Evolutionary conservation across 352 stramenopile species (phyloP), one percentile per base, ranked within the genome.

Genomic region (Phytophthora pluvialis): DNA sequence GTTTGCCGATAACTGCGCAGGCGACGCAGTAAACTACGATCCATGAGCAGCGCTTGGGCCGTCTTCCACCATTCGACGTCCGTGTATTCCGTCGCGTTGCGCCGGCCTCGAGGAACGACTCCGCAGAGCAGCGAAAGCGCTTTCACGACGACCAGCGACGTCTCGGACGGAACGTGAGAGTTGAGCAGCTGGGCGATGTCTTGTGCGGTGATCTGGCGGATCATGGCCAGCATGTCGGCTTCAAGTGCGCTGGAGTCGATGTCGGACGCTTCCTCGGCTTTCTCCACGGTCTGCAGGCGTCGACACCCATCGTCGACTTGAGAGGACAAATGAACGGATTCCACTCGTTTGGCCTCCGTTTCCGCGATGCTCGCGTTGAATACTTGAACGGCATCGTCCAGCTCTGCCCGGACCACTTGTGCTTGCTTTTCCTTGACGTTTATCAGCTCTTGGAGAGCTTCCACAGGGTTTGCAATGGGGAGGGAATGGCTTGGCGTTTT

Each of bases 1-100:
- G 84, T 78, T 16, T 88, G 73, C 0, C 76, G 69, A 52, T 90
- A 91, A 0, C 75, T 62, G 4, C 86, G 67, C 31, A 94, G 52
- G 6, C 78, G 74, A 35, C 83, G 79, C 15, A 94, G 45, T 8
- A 94, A 53, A 38, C 71, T 81, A 21, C 86, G 79, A 59, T 94
- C 84, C 84, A 94, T 94, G 13, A 94, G 69, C 57, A 94, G 45
- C 9, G 86, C 84, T 51, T 94, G 86, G 11, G 79, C 78, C 0
- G 83, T 85, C 48, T 91, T 90, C 86, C 83, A 93, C 86, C 86
- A 94, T 45, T 94, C 86, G 13, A 82, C 53, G 53, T 86, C 82
- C 2, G 78, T 89, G 61, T 93, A 94, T 56, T 93, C 81, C 11
- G 73, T 77, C 4, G 81, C 80, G 21, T 85, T 80, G 3, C 71